Conservation (phyloP, 805 yeast species). For the Pichia ethanolica region DNA sequence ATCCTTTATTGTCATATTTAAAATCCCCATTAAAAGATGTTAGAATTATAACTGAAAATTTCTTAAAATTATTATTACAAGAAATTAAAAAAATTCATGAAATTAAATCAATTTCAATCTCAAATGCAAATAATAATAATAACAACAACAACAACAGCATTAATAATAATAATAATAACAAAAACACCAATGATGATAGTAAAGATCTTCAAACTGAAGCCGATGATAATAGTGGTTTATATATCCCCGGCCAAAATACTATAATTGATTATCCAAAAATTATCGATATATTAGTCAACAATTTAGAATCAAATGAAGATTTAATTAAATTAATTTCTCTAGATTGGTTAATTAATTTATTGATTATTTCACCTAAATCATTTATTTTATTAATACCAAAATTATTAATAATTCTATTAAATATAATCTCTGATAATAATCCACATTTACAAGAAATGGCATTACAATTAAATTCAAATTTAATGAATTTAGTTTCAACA, state of each 20-base stretch:
- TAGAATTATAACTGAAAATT: conserved; percentile 72
- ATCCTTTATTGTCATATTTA: conserved; percentile 71
- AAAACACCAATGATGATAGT: conserved; percentile 33
- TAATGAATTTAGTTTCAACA: conserved; percentile 43
- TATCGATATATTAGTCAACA: conserved; percentile 73
- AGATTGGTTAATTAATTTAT: conserved; percentile 71
- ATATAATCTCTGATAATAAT: conserved; percentile 50
- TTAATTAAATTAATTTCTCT: conserved; percentile 75
- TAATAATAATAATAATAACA: conserved; percentile 8
- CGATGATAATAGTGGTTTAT: conserved; percentile 21
- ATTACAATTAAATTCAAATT: conserved; percentile 44
- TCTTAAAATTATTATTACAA: conserved; percentile 64
- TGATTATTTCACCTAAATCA: conserved; percentile 68
- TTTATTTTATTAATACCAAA: conserved; percentile 70
- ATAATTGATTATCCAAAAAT: conserved; percentile 73
- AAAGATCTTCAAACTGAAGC: too few relatives aligned
- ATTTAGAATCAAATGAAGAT: conserved; percentile 63
- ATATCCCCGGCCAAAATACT: conserved; percentile 75
- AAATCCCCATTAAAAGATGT: conserved; percentile 84
- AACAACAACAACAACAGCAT: neutral
- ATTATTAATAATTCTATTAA: conserved; percentile 59
- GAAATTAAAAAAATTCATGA: conserved; percentile 75
- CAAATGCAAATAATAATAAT: too few relatives aligned
- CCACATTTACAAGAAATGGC: conserved; percentile 47
- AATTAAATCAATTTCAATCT: conserved; percentile 36